Evolutionary conservation across 2,329 filamentous ascomycete species (phyloP), one percentile per base, ranked within the genome.

Genomic region (Stagonosporopsis tanaceti): DNA sequence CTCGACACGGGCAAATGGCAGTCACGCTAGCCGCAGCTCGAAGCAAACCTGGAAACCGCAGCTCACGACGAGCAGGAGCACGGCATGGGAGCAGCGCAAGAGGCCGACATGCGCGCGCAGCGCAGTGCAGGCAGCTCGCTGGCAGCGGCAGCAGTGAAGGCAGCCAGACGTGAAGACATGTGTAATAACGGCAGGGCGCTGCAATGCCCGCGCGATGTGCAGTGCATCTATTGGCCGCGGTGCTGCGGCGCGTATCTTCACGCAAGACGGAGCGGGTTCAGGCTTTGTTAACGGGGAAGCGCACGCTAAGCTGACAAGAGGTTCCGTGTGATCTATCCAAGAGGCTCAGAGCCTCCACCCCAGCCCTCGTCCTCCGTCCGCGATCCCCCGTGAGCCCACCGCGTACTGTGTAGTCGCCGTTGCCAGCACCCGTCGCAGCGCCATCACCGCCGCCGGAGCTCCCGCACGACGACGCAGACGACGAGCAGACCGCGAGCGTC

Each of bases 251-350:
- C 51, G 57, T 54, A 61, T 47, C 47, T 57, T 60, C 56, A 59
- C 50, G 50, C 59, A 50, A 55, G 60, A 57, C 41, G 53, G 62
- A 59, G 46, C 59, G 58, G 57, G 53, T 40, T 56, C 59, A 61
- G 52, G 61, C 60, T 63, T 57, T 60, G 59, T 65, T 40, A 47
- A 50, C 45, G 50, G 44, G 38, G 28, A 53, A 53, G 47, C 55
- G 54, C 47, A 46, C 47, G 50, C 50, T 59, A 53, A 50, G 56
- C 56, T 53, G 50, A 47, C 56, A 47, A 51, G 42, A 51, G 46
- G 35, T 45, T 37, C 50, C 56, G 66, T 66, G 66, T 64, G 64
- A 61, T 66, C 57, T 53, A 60, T 34, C 32, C 32, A 34, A 41
- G 48, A 40, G 53, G 7, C 30, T 32, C 30, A n/a, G 15, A 20